Evolutionary conservation across 129 eudicot species (phyloP).

Genomic region (Chrysanthemum seticuspe): DNA sequence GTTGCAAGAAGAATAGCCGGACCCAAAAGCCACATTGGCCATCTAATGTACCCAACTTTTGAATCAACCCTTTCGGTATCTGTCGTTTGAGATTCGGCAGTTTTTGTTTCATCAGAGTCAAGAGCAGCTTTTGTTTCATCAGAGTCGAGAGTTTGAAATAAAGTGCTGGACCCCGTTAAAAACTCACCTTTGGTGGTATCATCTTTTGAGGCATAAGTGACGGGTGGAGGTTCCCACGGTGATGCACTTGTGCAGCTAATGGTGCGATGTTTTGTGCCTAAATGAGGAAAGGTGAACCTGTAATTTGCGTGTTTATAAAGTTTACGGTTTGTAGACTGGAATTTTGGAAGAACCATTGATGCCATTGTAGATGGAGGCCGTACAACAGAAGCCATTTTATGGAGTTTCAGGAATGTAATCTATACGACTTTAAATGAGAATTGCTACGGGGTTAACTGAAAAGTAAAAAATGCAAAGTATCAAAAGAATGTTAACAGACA

Average conservation of each 20-base stretch:
- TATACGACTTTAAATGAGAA: slow-evolving; percentile 1
- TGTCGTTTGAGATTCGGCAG: slow-evolving; percentile 28
- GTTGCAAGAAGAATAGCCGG: slow-evolving; percentile 73
- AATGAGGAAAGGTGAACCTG: slow-evolving; percentile 26
- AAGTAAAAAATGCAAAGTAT: not conserved
- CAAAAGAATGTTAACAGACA: not conserved
- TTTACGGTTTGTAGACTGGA: slow-evolving; percentile 33
- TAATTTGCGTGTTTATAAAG: slow-evolving; percentile 36
- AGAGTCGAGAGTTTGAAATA: slow-evolving; percentile 58
- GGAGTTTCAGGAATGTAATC: slow-evolving; percentile 10
- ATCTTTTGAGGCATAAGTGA: slow-evolving; percentile 54
- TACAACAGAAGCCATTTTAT: slow-evolving; percentile 47
- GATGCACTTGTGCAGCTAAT: slow-evolving; percentile 53
- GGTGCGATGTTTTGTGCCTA: slow-evolving; percentile 19
- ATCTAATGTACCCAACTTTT: slow-evolving; percentile 46
- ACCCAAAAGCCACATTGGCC: slow-evolving; percentile 92
- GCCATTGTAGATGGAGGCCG: slow-evolving; percentile 43
- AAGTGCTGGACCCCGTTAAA: slow-evolving; percentile 36
- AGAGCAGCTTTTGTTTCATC: slow-evolving; percentile 29
- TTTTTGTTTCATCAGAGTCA: slow-evolving; percentile 22
- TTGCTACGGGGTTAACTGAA: slow-evolving; percentile 9
- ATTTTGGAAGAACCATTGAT: slow-evolving; percentile 26
- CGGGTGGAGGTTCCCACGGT: slow-evolving; percentile 83
- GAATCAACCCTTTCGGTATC: slow-evolving; percentile 29
- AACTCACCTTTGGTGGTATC: slow-evolving; percentile 41